These are phyloP conservation scores for Noccaea caerulescens DNA, from an alignment of 345 rosid genomes.

Conservation along the genomic window DNA sequence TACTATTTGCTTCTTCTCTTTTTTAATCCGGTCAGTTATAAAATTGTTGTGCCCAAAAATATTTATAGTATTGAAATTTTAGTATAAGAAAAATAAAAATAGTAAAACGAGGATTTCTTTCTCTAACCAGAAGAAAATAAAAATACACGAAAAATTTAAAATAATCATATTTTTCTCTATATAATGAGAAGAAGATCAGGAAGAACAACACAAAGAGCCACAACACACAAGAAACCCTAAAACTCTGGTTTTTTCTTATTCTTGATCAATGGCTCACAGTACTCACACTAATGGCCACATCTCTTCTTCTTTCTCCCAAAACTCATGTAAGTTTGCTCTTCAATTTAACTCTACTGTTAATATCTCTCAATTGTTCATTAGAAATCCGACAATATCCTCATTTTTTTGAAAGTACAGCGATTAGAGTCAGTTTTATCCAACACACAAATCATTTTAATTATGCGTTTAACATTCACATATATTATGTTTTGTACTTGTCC, in stretches of 20 bases:
- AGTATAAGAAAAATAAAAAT: conserved; percentile 18
- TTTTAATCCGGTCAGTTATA: not conserved
- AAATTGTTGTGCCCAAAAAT: conserved; percentile 1
- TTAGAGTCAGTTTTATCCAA: not conserved
- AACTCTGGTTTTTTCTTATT: not conserved
- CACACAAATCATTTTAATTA: conserved; percentile 1
- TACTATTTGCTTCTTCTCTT: conserved; percentile 3
- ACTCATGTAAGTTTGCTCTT: conserved; percentile 29
- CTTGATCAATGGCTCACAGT: conserved; percentile 40
- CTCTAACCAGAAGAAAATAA: conserved; percentile 13
- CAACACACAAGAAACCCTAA: conserved; percentile 13
- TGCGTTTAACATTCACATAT: conserved; percentile 17
- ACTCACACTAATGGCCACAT: conserved; percentile 37
- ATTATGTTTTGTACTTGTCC: not conserved
- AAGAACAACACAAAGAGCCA: conserved; percentile 31
- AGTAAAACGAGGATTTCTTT: conserved; percentile 22
- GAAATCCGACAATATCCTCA: conserved; percentile 10
- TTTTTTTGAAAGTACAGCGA: not conserved
- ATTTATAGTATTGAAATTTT: not conserved
- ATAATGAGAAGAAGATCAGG: conserved; percentile 34
- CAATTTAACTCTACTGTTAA: conserved; percentile 3
- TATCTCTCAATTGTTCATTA: not conserved
- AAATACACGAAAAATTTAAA: not conserved
- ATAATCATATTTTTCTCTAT: conserved; percentile 27
- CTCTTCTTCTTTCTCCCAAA: conserved; percentile 36